Evolutionary conservation across 768 basidiomycete species (phyloP), one percentile per base, ranked within the genome.

Genomic region (Termitomyces sp.): DNA sequence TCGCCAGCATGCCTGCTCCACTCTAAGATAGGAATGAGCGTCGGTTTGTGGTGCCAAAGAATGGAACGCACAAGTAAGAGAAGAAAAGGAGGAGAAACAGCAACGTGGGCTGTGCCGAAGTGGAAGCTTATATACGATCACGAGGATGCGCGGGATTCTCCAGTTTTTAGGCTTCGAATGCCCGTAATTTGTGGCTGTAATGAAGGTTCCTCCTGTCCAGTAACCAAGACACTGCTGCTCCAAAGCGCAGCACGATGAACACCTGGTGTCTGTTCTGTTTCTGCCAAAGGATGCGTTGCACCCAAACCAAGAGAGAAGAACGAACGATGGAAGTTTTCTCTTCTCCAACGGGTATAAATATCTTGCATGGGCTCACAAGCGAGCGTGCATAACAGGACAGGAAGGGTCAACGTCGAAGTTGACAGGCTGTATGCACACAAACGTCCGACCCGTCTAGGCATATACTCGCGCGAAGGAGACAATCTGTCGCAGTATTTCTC

Each of bases 91-190:
- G 47, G 55, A 59, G 50, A 52, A 34, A 47, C 24, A 58, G 20
- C 27, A 54, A 54, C 39, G 54, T 48, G 58, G 34, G n/a, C 16
- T 50, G 33, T 37, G 18, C 31, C 48, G n/a, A 39, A 56, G 33
- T 33, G 13, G 36, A 27, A 54, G 36, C 22, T 55, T 59, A 49
- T 55, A 59, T 59, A 55, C 46, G 44, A 59, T 59, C 58, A 59
- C 58, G 58, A 49, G 58, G 47, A 54, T 55, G 34, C 50, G 20
- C 39, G 51, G 54, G 58, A 39, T 55, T 59, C 58, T 59, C 58
- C 58, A 54, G 54, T 42, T 30, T 47, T 54, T 50, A 62, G 58
- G 55, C 51, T 56, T 62, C 46, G 30, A 57, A 44, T 62, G 52
- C 16, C 52, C 49, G 22, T 52, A 39, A 24, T 30, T n/a, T 24